Conservation (phyloP, 176 grass and related monocot genomes). For the Zizania latifolia region DNA sequence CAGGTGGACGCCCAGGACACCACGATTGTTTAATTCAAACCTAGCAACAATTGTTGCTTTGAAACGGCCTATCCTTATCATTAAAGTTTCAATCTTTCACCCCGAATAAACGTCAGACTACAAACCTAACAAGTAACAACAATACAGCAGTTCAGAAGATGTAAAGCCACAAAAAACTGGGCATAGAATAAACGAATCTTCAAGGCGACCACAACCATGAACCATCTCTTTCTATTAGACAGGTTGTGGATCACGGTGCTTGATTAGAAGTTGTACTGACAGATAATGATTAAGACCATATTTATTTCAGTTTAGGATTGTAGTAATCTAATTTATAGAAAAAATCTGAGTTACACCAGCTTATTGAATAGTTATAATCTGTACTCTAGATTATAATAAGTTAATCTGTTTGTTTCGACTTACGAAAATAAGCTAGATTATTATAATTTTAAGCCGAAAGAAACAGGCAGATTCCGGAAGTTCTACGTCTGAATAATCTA, state of each 20-base stretch:
- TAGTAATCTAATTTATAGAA: too few species aligned
- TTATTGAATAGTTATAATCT: too few species aligned
- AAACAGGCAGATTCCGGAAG: conserved; percentile 66
- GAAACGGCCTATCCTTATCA: background rate
- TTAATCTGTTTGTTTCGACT: too few species aligned
- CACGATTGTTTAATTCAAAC: background rate
- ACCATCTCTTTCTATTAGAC: conserved; percentile 41
- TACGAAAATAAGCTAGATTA: too few species aligned
- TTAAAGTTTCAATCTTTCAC: background rate
- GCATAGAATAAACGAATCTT: conserved; percentile 16
- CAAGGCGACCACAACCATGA: too few species aligned
- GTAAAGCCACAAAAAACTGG: conserved; percentile 25
- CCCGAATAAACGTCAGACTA: background rate
- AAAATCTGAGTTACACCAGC: too few species aligned
- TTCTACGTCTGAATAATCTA: conserved; percentile 59
- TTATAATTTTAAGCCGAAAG: too few species aligned
- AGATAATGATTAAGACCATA: conserved; percentile 46
- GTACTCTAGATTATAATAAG: too few species aligned
- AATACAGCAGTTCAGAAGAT: conserved; percentile 40
- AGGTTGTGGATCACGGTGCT: conserved; percentile 33
- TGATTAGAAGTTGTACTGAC: conserved; percentile 55
- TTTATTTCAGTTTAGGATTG: too few species aligned
- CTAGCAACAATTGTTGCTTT: conserved; percentile 74
- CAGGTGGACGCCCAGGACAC: background rate
- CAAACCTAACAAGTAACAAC: conserved; percentile 32